A percentile compares a stretch with the other conserved stretches of the same genome.
These are phyloP conservation scores for Phytophthora europaea DNA, from an alignment of 352 stramenopile species.

Conservation along the genomic window DNA sequence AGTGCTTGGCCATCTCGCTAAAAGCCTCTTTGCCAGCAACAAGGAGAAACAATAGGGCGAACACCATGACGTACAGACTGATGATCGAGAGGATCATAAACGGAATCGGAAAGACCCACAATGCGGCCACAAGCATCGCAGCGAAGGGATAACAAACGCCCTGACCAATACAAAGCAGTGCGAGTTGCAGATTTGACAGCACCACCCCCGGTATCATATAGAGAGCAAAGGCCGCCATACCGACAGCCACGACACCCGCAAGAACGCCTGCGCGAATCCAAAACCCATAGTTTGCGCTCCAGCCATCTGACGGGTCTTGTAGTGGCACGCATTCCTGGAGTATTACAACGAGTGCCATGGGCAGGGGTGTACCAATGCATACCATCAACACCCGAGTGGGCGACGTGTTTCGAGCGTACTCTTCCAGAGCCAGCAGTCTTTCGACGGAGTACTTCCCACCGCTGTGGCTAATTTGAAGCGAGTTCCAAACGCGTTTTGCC, in stretches of 20 bases:
- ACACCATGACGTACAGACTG: slow-evolving; percentile 22
- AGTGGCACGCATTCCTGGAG: slow-evolving; percentile 29
- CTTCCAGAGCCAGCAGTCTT: slow-evolving; percentile 26
- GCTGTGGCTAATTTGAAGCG: slow-evolving; percentile 11
- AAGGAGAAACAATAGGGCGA: slow-evolving; percentile 22
- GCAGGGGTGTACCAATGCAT: slow-evolving; percentile 19
- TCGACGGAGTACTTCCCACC: slow-evolving; percentile 18
- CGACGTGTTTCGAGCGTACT: slow-evolving; percentile 22
- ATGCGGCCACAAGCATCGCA: slow-evolving; percentile 25
- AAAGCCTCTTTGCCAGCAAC: slow-evolving; percentile 24
- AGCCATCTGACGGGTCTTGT: slow-evolving; percentile 28
- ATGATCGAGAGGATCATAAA: slow-evolving; percentile 35
- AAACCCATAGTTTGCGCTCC: slow-evolving; percentile 37
- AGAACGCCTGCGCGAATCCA: slow-evolving; percentile 30
- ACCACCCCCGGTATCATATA: slow-evolving; percentile 31
- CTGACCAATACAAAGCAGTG: slow-evolving; percentile 12
- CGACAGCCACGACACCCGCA: slow-evolving; percentile 4
- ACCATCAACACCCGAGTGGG: slow-evolving; percentile 15
- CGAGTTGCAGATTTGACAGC: slow-evolving; percentile 19
- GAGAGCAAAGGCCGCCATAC: slow-evolving; percentile 9
- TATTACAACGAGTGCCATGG: slow-evolving; percentile 22
- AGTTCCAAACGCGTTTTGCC: neutral
- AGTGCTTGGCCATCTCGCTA: slow-evolving; percentile 12
- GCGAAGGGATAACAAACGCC: slow-evolving; percentile 12
- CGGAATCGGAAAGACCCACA: slow-evolving; percentile 37